Evolutionary conservation across 768 basidiomycete genomes (phyloP), one percentile per base, ranked within the genome.

Genomic region (Leucocoprinus leucothites): DNA sequence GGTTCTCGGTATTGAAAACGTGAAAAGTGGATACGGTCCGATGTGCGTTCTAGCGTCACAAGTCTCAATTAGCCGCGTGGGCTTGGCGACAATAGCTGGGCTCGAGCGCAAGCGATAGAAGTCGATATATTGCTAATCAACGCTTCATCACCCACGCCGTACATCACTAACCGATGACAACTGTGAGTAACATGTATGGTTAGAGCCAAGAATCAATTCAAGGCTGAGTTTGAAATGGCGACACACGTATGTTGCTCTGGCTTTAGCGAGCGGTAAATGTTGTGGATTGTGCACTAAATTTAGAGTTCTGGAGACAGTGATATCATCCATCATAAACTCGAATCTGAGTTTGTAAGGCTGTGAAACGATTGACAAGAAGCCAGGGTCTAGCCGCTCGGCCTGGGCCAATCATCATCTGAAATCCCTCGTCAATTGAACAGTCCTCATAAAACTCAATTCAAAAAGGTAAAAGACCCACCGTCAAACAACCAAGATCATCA

Each of bases 401-500:
- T 73, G 73, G 36, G 73, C 73, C 44, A 80, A 61, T 63, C 82
- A 65, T 28, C 79, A 77, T 60, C 81, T 82, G 34, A 35, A 47
- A 38, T n/a, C 22, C 41, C 35, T 43, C 3, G 47, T 25, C 25
- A 58, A 36, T n/a, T n/a, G n/a, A n/a, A n/a, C n/a, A n/a, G n/a
- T n/a, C n/a, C n/a, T 34, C 1, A 3, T n/a, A n/a, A 16, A 44
- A 35, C n/a, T 22, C 51, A 51, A n/a, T n/a, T 6, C 43, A 44
- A 21, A 34, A 48, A 36, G 13, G 28, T 25, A 31, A 18, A 28
- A 11, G 24, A 86, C 90, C 61, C 65, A 93, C 91, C 89, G 85
- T 68, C 91, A 76, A 1, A 91, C 91, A 28, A 89, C 91, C 59
- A 94, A 67, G 57, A 94, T 83, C 91, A 94, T 93, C 69, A 85